Evolutionary conservation across 495 filamentous ascomycete species (phyloP).

Genomic region (Hyaloscypha variabilis): DNA sequence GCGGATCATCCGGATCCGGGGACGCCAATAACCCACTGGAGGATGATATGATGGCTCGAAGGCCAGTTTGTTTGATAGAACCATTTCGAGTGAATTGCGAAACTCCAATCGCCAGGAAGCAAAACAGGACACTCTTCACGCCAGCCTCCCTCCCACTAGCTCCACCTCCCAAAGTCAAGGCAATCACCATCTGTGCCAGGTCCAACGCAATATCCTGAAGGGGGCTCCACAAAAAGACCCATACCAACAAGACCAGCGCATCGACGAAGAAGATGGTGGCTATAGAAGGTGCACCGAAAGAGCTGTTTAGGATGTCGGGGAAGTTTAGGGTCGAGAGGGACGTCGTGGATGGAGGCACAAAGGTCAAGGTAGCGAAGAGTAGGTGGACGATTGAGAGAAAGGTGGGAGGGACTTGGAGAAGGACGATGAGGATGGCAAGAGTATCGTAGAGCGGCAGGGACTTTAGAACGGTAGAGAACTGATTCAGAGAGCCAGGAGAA

Average conservation of each 20-base stretch:
- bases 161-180: constrained; percentile 88
- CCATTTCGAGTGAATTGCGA: constrained; percentile 51
- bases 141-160: constrained; percentile 74
- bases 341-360: constrained; percentile 76
- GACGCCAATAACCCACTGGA: constrained; percentile 27
- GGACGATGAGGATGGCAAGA: constrained; percentile 95
- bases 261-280: constrained; percentile 83
- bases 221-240: constrained; percentile 88
- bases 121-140: constrained; percentile 73
- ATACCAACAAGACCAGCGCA: constrained; percentile 76
- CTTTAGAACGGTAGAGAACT: constrained; percentile 82
- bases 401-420: constrained; percentile 93
- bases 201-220: constrained; percentile 89
- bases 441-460: constrained; percentile 94
- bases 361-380: constrained; percentile 91
- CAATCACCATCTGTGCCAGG: constrained; percentile 94
- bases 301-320: constrained; percentile 73
- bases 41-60: constrained; percentile 35
- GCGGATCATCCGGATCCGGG: constrained; percentile 41
- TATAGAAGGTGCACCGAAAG: constrained; percentile 72
- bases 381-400: constrained; percentile 89
- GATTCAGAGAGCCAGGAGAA: constrained; percentile 64
- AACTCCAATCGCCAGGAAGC: constrained; percentile 75
- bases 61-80: constrained; percentile 58
- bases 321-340: constrained; percentile 52